phyloP scores from a whole-genome alignment of 352 stramenopile genomes.

The Phytophthora sp. region DNA sequence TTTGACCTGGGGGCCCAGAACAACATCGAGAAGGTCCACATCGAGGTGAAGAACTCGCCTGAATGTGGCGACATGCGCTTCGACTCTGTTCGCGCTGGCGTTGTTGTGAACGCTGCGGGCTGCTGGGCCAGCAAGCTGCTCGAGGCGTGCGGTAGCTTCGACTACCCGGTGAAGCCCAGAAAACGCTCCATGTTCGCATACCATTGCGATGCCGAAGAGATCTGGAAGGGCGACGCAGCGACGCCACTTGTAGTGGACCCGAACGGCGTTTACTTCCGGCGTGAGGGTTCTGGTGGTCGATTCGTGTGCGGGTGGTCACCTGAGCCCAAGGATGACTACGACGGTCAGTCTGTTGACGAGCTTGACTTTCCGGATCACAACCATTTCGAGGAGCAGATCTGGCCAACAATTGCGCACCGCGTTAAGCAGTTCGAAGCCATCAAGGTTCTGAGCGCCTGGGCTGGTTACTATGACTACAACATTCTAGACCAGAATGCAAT shows the following conservation, averaged over 20 bases:
- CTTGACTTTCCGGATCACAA: slow-evolving; percentile 70
- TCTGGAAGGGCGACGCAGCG: slow-evolving; percentile 68
- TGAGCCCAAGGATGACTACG: slow-evolving; percentile 57
- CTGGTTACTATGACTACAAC: slow-evolving; percentile 90
- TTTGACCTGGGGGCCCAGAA: slow-evolving; percentile 65
- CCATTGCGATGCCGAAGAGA: slow-evolving; percentile 75
- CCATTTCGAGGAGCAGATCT: slow-evolving; percentile 81
- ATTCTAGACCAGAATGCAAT: slow-evolving; percentile 90
- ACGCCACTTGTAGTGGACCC: slow-evolving; percentile 79
- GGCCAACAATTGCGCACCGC: slow-evolving; percentile 78
- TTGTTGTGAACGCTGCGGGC: slow-evolving; percentile 83
- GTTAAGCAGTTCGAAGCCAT: slow-evolving; percentile 83
- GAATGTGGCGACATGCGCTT: slow-evolving; percentile 28
- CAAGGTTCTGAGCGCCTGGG: slow-evolving; percentile 80
- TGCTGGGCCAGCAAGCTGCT: slow-evolving; percentile 75
- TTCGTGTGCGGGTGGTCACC: slow-evolving; percentile 81
- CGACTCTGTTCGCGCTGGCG: slow-evolving; percentile 44
- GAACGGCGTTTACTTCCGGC: slow-evolving; percentile 83
- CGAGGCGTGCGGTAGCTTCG: slow-evolving; percentile 65
- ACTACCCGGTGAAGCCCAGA: slow-evolving; percentile 79
- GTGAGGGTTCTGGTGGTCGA: slow-evolving; percentile 67
- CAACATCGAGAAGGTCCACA: slow-evolving; percentile 67
- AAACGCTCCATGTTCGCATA: slow-evolving; percentile 85
- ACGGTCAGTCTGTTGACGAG: slow-evolving; percentile 70
- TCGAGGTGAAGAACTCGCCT: slow-evolving; percentile 35